A percentile compares a stretch with the other conserved stretches of the same genome.
Evolutionary conservation across 306 rosid genomes (phyloP).

Genomic region (Cercis canadensis): DNA sequence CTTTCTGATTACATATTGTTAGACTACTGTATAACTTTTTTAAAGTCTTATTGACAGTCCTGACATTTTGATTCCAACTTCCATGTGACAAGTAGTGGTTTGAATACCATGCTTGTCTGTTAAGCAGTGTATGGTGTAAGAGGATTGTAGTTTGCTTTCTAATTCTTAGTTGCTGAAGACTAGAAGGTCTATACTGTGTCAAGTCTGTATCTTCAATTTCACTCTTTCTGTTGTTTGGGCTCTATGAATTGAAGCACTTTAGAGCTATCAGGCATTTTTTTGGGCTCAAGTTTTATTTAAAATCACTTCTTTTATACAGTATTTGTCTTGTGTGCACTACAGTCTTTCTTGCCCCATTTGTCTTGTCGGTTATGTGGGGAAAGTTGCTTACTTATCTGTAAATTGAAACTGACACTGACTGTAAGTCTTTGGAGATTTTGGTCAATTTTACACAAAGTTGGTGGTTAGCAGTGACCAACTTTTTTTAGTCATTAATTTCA

Average conservation of each 20-base stretch:
- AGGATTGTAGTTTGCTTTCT: background rate
- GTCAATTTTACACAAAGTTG: background rate
- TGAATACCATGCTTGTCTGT: background rate
- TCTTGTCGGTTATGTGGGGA: constrained; percentile 20
- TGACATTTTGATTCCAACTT: background rate
- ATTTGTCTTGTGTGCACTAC: background rate
- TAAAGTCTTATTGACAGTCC: background rate
- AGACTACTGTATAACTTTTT: background rate
- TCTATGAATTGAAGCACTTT: constrained; percentile 16
- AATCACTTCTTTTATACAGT: background rate
- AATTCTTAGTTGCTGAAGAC: background rate
- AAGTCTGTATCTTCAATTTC: constrained; percentile 12
- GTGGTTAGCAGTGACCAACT: background rate
- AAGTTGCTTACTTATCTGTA: background rate
- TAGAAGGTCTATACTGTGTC: background rate
- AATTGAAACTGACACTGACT: background rate
- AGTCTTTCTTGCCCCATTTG: background rate
- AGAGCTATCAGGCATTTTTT: background rate
- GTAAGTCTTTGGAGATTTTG: constrained; percentile 15
- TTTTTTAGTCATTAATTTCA: background rate
- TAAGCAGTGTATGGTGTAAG: background rate
- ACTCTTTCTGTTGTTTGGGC: constrained; percentile 4
- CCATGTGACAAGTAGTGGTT: background rate
- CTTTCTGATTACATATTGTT: background rate
- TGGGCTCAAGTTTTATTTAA: background rate